Conservation (phyloP, 345 rosid species). For the Syzygium aqueum region DNA sequence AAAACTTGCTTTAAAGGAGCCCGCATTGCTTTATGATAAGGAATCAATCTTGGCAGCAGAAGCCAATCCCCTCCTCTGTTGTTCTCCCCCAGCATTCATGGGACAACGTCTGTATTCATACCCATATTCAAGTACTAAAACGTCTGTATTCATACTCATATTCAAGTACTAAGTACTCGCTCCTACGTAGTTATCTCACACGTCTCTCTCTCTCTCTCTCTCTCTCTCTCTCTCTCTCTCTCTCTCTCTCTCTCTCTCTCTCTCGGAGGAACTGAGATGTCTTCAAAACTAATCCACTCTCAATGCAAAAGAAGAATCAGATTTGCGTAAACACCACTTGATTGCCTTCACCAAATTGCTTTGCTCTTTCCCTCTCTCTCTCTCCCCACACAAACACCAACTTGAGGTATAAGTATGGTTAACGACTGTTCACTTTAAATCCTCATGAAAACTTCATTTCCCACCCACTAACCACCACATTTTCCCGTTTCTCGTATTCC, state of each 20-base stretch:
- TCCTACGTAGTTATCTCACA: not conserved
- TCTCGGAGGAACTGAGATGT: conserved; percentile 11
- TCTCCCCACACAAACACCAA: not conserved
- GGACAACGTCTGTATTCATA: not conserved
- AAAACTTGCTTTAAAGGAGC: not conserved
- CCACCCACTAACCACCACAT: conserved; percentile 1
- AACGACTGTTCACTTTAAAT: conserved; percentile 8
- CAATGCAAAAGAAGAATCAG: conserved; percentile 35
- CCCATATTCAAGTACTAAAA: no score
- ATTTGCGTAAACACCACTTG: conserved; percentile 55
- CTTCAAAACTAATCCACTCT: conserved; percentile 42
- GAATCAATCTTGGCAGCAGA: not conserved
- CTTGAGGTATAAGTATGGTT: conserved; percentile 49
- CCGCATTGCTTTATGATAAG: not conserved
- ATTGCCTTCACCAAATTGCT: conserved; percentile 39
- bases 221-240: not conserved
- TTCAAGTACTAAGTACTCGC: not conserved
- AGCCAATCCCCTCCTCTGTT: not conserved
- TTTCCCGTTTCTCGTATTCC: not conserved
- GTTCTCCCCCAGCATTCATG: not conserved
- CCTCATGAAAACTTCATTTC: not conserved
- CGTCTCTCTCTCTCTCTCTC: not conserved
- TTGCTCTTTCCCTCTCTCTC: conserved; percentile 14
- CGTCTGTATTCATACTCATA: not conserved
- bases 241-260: not conserved